phyloP scores from a whole-genome alignment of 345 rosid species.

The Syzygium jambos region DNA sequence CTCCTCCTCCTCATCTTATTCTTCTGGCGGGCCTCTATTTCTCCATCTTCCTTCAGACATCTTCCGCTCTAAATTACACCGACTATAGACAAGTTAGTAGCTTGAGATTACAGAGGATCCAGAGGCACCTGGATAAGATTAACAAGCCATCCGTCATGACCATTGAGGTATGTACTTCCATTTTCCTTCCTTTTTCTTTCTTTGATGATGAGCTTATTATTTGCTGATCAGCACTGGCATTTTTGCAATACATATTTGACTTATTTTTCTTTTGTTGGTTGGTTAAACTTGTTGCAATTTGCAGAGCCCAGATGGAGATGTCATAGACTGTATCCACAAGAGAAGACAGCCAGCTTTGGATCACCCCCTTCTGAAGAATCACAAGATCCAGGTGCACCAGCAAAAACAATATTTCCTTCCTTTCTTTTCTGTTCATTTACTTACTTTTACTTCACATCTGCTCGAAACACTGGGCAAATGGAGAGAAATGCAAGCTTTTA shows the following conservation, averaged over 20 bases:
- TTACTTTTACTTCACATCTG: not conserved
- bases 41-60: conserved; percentile 10
- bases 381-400: conserved; percentile 80
- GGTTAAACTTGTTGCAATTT: not conserved
- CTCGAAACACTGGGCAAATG: not conserved
- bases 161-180: conserved; percentile 45
- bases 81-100: conserved; percentile 53
- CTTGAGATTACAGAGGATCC: conserved; percentile 73
- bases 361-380: conserved; percentile 85
- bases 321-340: conserved; percentile 80
- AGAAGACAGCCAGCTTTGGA: conserved; percentile 90
- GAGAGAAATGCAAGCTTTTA: not conserved
- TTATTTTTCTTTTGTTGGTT: not conserved
- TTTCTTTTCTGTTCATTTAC: not conserved
- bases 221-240: not conserved
- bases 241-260: not conserved
- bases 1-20: not conserved
- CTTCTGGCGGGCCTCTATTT: not conserved
- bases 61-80: conserved; percentile 37
- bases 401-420: not conserved
- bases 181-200: not conserved
- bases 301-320: conserved; percentile 87
- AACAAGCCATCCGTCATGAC: conserved; percentile 78
- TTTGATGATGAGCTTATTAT: not conserved
- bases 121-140: conserved; percentile 63